phyloP scores from a whole-genome alignment of 805 yeast species.

The Teunomyces lycoperdinae region DNA sequence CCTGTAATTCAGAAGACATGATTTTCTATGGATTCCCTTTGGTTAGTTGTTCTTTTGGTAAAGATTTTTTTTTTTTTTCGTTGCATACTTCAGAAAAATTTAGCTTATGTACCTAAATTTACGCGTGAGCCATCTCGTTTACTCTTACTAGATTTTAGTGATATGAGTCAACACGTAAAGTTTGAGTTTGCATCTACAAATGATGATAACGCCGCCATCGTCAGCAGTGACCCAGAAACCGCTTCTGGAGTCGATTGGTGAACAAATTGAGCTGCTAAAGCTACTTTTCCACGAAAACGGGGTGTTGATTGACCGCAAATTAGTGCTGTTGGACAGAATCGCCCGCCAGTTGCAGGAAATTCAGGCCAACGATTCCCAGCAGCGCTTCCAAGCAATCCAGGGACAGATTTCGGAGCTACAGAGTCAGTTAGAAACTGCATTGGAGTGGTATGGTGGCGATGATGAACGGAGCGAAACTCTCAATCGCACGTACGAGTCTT shows the following conservation, averaged over 20 bases:
- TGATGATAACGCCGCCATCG: constrained; percentile 5
- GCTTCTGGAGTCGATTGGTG: not conserved
- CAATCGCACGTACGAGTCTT: constrained; percentile 14
- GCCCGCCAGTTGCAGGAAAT: not conserved
- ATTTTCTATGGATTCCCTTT: not conserved
- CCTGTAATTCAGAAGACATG: constrained; percentile 29
- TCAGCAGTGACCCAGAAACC: not conserved
- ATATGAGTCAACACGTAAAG: not conserved
- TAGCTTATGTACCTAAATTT: not conserved
- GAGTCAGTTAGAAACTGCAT: constrained; percentile 3
- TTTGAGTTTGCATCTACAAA: not conserved
- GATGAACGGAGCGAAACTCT: constrained; percentile 11
- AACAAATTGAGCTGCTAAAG: constrained; percentile 11
- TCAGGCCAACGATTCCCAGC: not conserved
- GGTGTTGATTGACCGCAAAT: constrained; percentile 7
- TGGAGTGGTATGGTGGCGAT: not conserved
- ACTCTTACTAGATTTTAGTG: not conserved
- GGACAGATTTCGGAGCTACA: constrained; percentile 7
- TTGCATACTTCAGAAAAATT: not conserved
- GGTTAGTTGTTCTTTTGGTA: not conserved
- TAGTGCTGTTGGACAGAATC: constrained; percentile 5
- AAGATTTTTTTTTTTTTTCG: not conserved
- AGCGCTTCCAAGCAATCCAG: constrained; percentile 2
- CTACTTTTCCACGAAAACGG: constrained; percentile 10
- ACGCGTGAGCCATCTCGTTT: not conserved